Percentiles rank a stretch among this genome's conserved stretches.
Conservation (phyloP, 129 eudicot species). For the Solidago caesia region DNA sequence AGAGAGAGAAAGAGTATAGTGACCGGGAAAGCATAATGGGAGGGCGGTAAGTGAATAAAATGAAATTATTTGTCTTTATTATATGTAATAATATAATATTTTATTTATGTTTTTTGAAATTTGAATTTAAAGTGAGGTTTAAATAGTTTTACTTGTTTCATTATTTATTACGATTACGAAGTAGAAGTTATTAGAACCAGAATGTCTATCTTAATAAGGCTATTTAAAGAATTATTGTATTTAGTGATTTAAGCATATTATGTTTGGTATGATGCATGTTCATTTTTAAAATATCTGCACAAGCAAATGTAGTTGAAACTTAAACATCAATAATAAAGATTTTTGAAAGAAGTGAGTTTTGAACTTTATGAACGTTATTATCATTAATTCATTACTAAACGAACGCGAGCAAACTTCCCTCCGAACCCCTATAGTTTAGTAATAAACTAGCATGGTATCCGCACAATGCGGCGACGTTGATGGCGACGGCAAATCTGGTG, state of each 20-base stretch:
- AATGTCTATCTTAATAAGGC: neutral
- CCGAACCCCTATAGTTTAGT: too few relatives aligned
- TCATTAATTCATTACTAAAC: too few relatives aligned
- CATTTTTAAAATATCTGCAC: neutral
- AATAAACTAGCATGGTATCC: too few relatives aligned
- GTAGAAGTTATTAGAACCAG: too few relatives aligned
- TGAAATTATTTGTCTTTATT: conserved; percentile 8
- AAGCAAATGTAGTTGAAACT: neutral
- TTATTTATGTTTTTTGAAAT: neutral
- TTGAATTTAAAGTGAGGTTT: neutral
- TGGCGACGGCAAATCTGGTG: too few relatives aligned
- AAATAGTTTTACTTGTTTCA: too few relatives aligned
- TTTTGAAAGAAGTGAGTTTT: too few relatives aligned
- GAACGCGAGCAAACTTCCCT: too few relatives aligned
- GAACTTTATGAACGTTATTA: too few relatives aligned
- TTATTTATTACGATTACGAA: too few relatives aligned
- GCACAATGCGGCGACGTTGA: too few relatives aligned
- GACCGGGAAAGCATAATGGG: conserved; percentile 29
- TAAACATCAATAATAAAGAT: neutral
- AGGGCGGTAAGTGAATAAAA: conserved; percentile 44
- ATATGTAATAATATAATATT: too few relatives aligned
- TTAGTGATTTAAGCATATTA: neutral
- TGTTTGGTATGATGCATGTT: neutral
- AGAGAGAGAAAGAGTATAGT: conserved; percentile 36
- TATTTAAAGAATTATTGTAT: neutral